Conservation (phyloP, 2,329 filamentous ascomycete genomes). For the Mycosphaerella sp. region DNA sequence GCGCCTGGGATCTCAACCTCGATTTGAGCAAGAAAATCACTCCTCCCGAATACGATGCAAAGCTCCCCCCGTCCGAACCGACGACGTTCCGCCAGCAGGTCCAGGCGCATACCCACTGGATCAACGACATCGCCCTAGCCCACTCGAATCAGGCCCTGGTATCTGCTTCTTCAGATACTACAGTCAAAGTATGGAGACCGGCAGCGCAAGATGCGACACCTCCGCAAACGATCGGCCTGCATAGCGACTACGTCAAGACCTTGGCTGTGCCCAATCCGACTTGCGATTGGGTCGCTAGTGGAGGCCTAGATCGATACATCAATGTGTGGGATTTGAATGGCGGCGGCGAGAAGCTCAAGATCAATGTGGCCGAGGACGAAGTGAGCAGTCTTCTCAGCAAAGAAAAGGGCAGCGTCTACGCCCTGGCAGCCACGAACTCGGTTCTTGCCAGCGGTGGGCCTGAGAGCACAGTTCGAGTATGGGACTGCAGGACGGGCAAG, state of each 20-base stretch:
- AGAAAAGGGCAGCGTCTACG: conserved; percentile 94
- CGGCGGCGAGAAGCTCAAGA: conserved; percentile 76
- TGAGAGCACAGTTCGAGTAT: conserved; percentile 85
- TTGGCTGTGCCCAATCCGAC: conserved; percentile 68
- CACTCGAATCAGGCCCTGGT: conserved; percentile 73
- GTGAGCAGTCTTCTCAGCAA: conserved; percentile 58
- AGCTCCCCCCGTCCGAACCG: conserved; percentile 34
- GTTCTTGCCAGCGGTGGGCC: conserved; percentile 89
- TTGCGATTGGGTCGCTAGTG: conserved; percentile 84
- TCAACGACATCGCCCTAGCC: conserved; percentile 83
- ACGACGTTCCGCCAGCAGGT: conserved; percentile 57
- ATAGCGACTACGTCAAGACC: conserved; percentile 95
- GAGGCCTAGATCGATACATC: conserved; percentile 86
- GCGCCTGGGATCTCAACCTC: conserved; percentile 85
- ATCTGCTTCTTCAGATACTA: conserved; percentile 87
- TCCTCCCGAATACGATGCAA: conserved; percentile 32
- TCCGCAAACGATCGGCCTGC: conserved; percentile 77
- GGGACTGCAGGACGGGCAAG: conserved; percentile 84
- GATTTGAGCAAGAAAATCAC: conserved; percentile 48
- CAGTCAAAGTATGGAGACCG: conserved; percentile 88
- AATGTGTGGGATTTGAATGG: conserved; percentile 90
- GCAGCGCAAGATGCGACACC: conserved; percentile 56
- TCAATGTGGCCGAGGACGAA: conserved; percentile 78
- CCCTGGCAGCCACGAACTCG: conserved; percentile 70
- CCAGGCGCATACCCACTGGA: conserved; percentile 89